Percentiles rank a stretch among this genome's conserved stretches.
Conservation (phyloP, 768 basidiomycete species). For the Pisolithus tinctorius region DNA sequence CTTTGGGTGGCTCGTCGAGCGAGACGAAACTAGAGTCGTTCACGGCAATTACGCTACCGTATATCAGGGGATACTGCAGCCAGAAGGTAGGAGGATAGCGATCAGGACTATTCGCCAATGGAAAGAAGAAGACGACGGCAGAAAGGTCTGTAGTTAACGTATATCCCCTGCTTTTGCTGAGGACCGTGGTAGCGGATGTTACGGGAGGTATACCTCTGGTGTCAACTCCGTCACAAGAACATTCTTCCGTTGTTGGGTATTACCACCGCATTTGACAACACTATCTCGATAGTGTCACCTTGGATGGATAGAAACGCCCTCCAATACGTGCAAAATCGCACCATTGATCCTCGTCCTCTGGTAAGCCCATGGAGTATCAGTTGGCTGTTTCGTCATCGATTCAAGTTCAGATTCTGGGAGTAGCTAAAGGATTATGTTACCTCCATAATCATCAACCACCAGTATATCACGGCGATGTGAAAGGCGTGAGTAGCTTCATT, state of each 20-base stretch:
- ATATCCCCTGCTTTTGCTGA: not conserved
- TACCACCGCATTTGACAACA: slow-evolving; percentile 13
- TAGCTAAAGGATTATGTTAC: not conserved
- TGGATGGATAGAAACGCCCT: slow-evolving; percentile 7
- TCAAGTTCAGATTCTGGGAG: not conserved
- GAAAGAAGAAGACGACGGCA: not conserved
- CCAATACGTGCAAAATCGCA: not conserved
- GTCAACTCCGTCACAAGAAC: slow-evolving; percentile 10
- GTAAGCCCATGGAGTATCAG: not conserved
- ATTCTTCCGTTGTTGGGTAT: slow-evolving; percentile 13
- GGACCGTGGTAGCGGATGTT: not conserved
- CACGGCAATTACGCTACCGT: not conserved
- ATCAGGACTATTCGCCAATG: not conserved
- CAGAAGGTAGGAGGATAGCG: not conserved
- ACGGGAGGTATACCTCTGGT: slow-evolving; percentile 6
- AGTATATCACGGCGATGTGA: not conserved
- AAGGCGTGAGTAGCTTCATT: not conserved
- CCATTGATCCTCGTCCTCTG: not conserved
- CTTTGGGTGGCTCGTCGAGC: not conserved
- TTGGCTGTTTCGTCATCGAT: not conserved
- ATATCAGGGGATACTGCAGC: not conserved
- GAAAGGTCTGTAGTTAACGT: not conserved
- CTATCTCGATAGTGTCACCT: slow-evolving; percentile 14
- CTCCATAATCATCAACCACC: not conserved
- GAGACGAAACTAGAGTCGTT: not conserved